Evolutionary conservation across 2,329 filamentous ascomycete genomes (phyloP), one percentile per base, ranked within the genome.

Genomic region (Waltergamsia citrina): DNA sequence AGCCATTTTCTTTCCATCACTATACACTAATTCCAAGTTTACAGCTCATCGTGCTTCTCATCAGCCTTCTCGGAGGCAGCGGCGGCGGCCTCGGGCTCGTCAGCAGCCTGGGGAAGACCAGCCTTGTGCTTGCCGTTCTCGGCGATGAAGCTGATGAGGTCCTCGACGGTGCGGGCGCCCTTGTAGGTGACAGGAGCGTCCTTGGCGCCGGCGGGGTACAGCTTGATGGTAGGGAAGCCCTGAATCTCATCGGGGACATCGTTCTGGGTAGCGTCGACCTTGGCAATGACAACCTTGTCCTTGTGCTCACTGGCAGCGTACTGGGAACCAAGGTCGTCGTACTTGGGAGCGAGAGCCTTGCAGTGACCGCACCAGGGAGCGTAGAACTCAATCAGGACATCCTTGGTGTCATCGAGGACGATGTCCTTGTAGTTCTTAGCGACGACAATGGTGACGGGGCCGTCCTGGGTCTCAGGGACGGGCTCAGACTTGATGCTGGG

Each of bases 291-390:
- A 39, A 98, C 84, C 65, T 86, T 80, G 66, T 79, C 71, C 60
- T 84, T 83, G 64, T 79, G 82, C 48, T 84, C 80, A 68, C 81
- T 69, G 77, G 77, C 62, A 75, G 77, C 70, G 67, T 86, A 95
- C 39, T 78, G 70, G 39, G 71, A 62, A 37, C 76, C 92, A 39
- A 98, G 83, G 61, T 95, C 85, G 43, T 98, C 92, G 63, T 95
- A 98, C 62, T 94, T 81, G 52, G 92, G 92, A 37, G 92, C 90
- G 42, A 98, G 81, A 62, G 78, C 88, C 78, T 96, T 96, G 85
- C 92, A 98, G 78, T 98, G 92, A 50, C 92, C 92, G 60, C 92
- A 98, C 92, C 92, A 98, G 44, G 92, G 92, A 39, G 92, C 92
- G 69, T 98, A 98, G 71, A 94, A 96, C 71, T 98, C 92, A 44